Percentiles rank a stretch among this genome's conserved stretches.
Conservation (phyloP, 495 filamentous ascomycete genomes). For the Trichoderma asperelloides region DNA sequence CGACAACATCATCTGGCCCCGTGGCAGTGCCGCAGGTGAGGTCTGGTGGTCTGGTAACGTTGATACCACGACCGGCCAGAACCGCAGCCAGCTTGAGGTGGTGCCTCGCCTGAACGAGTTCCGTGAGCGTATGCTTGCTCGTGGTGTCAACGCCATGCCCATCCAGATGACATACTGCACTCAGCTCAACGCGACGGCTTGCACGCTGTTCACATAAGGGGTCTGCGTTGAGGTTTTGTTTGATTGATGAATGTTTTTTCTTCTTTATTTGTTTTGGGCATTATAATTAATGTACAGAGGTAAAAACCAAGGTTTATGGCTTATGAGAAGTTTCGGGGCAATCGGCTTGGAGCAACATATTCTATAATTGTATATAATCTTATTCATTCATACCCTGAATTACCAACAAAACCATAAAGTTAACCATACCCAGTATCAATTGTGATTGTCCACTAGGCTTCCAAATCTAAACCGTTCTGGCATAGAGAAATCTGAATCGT, state of each 20-base stretch:
- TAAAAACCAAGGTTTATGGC: background rate
- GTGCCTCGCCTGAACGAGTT: slow-evolving; percentile 57
- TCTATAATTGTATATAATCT: background rate
- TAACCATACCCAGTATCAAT: too few relatives aligned
- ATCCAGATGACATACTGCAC: slow-evolving; percentile 46
- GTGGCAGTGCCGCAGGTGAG: slow-evolving; percentile 60
- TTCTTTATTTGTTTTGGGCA: background rate
- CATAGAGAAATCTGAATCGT: too few relatives aligned
- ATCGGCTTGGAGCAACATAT: background rate
- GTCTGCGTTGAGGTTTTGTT: background rate
- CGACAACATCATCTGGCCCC: slow-evolving; percentile 66
- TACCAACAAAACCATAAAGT: background rate
- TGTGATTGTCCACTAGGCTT: too few relatives aligned
- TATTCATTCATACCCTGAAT: background rate
- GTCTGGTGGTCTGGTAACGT: slow-evolving; percentile 64
- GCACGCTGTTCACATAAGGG: slow-evolving; percentile 13
- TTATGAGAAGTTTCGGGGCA: background rate
- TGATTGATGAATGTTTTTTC: background rate
- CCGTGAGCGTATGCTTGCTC: slow-evolving; percentile 61
- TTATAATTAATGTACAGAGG: background rate
- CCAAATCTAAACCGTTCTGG: too few relatives aligned
- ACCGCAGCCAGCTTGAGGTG: slow-evolving; percentile 56
- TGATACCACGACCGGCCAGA: slow-evolving; percentile 45
- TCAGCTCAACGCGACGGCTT: slow-evolving; percentile 33
- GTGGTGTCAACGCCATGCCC: slow-evolving; percentile 52